A percentile compares a stretch with the other conserved stretches of the same genome.
phyloP scores from a whole-genome alignment of 2,329 filamentous ascomycete species.

The Aspergillus melleus region DNA sequence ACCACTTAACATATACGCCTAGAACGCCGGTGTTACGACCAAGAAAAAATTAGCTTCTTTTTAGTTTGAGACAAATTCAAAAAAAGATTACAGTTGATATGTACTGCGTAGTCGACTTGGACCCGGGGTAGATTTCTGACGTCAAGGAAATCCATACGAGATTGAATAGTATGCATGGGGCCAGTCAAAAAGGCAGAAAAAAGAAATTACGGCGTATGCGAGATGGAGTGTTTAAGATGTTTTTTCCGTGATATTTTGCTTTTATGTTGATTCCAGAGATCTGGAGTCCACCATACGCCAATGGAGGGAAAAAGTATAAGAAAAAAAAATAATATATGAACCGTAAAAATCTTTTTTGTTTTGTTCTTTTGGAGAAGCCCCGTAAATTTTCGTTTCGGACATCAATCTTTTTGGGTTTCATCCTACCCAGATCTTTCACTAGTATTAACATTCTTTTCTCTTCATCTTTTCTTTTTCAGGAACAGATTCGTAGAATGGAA shows the following conservation, averaged over 20 bases:
- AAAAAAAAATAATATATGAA: slow-evolving; percentile 1
- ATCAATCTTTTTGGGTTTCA: slow-evolving; percentile 7
- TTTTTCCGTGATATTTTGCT: slow-evolving; percentile 1
- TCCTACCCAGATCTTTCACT: slow-evolving; percentile 13
- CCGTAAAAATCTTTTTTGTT: slow-evolving; percentile 6
- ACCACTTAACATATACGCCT: neutral
- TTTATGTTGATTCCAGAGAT: neutral
- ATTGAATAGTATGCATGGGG: neutral
- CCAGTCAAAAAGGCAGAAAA: neutral
- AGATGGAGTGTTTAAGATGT: neutral
- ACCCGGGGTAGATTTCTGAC: too few relatives aligned
- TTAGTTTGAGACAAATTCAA: neutral
- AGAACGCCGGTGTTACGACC: neutral
- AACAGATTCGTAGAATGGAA: slow-evolving; percentile 1
- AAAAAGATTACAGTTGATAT: slow-evolving; percentile 1
- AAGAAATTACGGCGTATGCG: neutral
- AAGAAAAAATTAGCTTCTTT: neutral
- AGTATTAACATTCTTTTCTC: slow-evolving; percentile 1
- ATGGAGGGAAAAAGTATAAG: neutral
- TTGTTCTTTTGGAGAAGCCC: neutral
- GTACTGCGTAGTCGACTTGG: neutral
- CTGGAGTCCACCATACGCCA: neutral
- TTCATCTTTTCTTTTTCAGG: neutral
- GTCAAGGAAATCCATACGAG: too few relatives aligned
- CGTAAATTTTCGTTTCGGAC: slow-evolving; percentile 9